Evolutionary conservation across 306 rosid species (phyloP).

Genomic region (Mucuna pruriens): DNA sequence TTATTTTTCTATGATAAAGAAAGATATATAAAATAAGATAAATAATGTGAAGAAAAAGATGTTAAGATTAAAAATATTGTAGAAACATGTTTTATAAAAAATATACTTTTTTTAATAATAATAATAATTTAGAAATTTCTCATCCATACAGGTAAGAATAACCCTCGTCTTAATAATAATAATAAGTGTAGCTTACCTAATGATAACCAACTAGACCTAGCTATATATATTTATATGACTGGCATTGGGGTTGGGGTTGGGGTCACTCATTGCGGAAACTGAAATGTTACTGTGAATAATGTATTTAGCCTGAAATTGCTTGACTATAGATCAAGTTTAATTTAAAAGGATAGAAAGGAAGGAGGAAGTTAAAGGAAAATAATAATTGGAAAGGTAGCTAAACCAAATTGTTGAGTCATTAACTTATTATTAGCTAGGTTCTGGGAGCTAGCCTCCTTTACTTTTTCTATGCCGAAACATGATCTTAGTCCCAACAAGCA

Average conservation of each 20-base stretch:
- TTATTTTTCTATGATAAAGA: too few relatives aligned
- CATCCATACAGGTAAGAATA: too few relatives aligned
- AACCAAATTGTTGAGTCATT: slow-evolving; percentile 2
- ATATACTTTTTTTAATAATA: not conserved
- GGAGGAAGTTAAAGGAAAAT: not conserved
- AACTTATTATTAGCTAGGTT: slow-evolving; percentile 18
- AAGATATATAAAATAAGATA: too few relatives aligned
- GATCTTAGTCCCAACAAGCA: slow-evolving; percentile 2
- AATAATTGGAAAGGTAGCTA: slow-evolving; percentile 11
- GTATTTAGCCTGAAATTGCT: slow-evolving; percentile 4
- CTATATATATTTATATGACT: too few relatives aligned
- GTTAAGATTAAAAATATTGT: not conserved
- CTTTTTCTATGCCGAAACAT: not conserved
- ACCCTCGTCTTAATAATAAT: slow-evolving; percentile 19
- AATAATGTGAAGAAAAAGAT: too few relatives aligned
- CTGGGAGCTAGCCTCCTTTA: not conserved
- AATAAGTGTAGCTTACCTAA: slow-evolving; percentile 30
- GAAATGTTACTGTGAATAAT: slow-evolving; percentile 26
- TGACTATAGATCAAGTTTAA: slow-evolving; percentile 15
- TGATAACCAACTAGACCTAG: slow-evolving; percentile 26
- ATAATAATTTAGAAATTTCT: too few relatives aligned
- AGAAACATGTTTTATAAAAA: not conserved
- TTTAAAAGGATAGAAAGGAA: slow-evolving; percentile 20
- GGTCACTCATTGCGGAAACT: not conserved
- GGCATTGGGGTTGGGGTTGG: not conserved